These are phyloP conservation scores for Ogataea populi-albae DNA, from an alignment of 805 yeast genomes.

Conservation along the genomic window DNA sequence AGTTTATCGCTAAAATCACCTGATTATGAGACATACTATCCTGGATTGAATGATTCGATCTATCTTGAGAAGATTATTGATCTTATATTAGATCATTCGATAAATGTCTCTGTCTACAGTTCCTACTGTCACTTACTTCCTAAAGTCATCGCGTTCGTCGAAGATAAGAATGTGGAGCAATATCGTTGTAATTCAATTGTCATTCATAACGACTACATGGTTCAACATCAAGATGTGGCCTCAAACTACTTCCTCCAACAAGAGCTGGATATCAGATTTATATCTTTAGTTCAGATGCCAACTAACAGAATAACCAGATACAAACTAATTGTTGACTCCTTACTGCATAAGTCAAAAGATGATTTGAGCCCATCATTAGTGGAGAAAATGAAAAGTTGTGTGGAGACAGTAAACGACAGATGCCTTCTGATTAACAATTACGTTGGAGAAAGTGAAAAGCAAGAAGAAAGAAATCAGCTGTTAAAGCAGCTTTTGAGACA, in stretches of 20 bases:
- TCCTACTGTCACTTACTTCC: slow-evolving; percentile 26
- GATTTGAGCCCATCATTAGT: slow-evolving; percentile 23
- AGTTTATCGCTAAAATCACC: slow-evolving; percentile 22
- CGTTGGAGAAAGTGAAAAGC: slow-evolving; percentile 20
- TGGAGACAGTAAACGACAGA: slow-evolving; percentile 21
- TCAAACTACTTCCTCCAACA: slow-evolving; percentile 38
- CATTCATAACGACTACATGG: slow-evolving; percentile 27
- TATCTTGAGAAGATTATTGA: slow-evolving; percentile 19
- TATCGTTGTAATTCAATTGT: slow-evolving; percentile 22
- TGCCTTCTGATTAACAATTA: slow-evolving; percentile 24
- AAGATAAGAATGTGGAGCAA: slow-evolving; percentile 23
- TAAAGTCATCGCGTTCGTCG: slow-evolving; percentile 22
- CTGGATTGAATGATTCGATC: slow-evolving; percentile 20
- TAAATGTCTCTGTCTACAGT: slow-evolving; percentile 26
- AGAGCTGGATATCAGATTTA: slow-evolving; percentile 48
- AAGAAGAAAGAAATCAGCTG: slow-evolving; percentile 12
- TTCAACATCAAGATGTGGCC: slow-evolving; percentile 20
- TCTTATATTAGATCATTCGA: slow-evolving; percentile 17
- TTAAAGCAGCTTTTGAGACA: slow-evolving; percentile 17
- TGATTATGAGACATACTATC: slow-evolving; percentile 20
- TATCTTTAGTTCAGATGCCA: slow-evolving; percentile 54
- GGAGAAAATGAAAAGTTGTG: slow-evolving; percentile 26
- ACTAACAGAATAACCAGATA: slow-evolving; percentile 49
- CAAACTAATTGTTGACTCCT: slow-evolving; percentile 45
- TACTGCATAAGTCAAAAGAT: slow-evolving; percentile 30